Evolutionary conservation across 345 rosid genomes (phyloP).

Genomic region (Eucalyptus virginea): DNA sequence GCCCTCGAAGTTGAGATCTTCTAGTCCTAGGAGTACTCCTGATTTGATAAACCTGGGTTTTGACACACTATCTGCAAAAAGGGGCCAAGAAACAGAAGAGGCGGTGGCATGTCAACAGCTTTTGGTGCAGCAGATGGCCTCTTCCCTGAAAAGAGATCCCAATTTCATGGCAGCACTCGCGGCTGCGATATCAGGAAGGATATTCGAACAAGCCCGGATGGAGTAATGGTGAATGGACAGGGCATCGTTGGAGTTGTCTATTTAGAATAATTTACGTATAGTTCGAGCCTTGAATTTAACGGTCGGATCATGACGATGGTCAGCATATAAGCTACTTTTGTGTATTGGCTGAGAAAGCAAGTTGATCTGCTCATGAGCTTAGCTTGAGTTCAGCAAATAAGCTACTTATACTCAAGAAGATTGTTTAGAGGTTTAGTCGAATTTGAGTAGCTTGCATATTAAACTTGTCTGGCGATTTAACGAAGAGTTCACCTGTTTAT

Average conservation of each 20-base stretch:
- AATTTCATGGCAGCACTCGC: background rate
- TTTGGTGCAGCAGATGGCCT: constrained; percentile 68
- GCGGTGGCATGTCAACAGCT: constrained; percentile 23
- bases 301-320: background rate
- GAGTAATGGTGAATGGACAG: background rate
- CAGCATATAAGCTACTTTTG: background rate
- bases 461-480: background rate
- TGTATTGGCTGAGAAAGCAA: background rate
- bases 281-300: background rate
- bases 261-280: background rate
- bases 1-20: constrained; percentile 11
- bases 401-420: background rate
- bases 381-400: background rate
- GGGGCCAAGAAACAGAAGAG: constrained; percentile 4
- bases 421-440: background rate
- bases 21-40: constrained; percentile 1
- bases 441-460: background rate
- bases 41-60: background rate
- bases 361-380: background rate
- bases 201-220: background rate
- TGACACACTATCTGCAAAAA: background rate
- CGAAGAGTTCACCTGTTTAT: background rate
- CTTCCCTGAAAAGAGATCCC: constrained; percentile 68
- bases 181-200: background rate
- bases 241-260: background rate